Base-by-base conservation (phyloP, 2,329 filamentous ascomycete species). In the Penicillium glabrum region DNA sequence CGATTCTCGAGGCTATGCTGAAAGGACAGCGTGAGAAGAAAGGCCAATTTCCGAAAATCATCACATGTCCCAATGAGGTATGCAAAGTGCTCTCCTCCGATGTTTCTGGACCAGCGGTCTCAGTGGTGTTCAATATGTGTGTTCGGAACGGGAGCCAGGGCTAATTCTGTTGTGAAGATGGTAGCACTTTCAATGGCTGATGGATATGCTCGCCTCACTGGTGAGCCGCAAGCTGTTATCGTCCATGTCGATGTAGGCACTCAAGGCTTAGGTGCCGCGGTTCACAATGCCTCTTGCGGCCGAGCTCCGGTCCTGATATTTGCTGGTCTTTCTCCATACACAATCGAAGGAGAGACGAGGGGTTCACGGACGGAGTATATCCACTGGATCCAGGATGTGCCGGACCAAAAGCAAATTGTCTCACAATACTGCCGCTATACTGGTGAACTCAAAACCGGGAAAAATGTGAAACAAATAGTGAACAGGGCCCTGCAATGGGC, bases 391-490 rank as follows among this genome's bases (percentile, higher is more conserved):
- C 90, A 93, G 67, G 89, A 93, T 72, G 88, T 92, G 3, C 89
- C 88, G 0, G 89, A 93, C 67, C 90, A 93, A 72, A 90, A 89
- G 71, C 83, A 86, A 66, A 93, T 96, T 57, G 79, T 96, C 3
- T 80, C 84, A 0, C 91, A 96, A 76, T 96, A 96, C 74, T 96
- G 92, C 71, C 84, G 91, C 10, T 96, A 95, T 68, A 78, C 87
- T 0, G 90, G 82, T 3, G 92, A 96, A 77, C 87, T 96, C 73
- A 93, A 92, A 77, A 88, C 89, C 2, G 91, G 90, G 16, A 84
- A 84, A 69, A 96, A 96, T 67, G 85, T 96, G 58, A 96, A 96
- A 80, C 91, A 96, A 77, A 87, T 96, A 76, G 89, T 96, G 58
- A 91, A 91, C 69, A 87, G 91, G 1, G 91, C 91, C 0, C 73